Evolutionary conservation across 2,329 filamentous ascomycete species (phyloP), one percentile per base, ranked within the genome.

Genomic region (Escovopsis sp.): DNA sequence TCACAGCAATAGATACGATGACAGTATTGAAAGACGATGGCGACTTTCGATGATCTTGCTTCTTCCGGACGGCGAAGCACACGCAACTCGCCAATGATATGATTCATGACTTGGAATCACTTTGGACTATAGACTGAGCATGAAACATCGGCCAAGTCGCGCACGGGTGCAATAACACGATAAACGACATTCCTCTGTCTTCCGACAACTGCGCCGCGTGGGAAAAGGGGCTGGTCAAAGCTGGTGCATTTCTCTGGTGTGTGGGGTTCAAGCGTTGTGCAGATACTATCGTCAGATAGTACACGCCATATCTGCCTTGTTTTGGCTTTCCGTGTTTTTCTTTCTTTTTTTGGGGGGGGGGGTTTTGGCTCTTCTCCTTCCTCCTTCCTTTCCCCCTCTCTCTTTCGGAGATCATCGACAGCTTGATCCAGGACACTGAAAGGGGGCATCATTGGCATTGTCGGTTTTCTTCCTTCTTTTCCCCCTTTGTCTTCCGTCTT

Each of bases 91-190:
- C 44, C 38, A 45, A 41, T 16, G 47, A 48, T 41, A 52, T 39
- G 45, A 48, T 44, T 44, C 42, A 37, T 40, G 41, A 41, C 45
- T 46, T 37, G 49, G 41, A 43, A 45, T 46, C 44, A 48, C 42
- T 50, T 51, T 52, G 51, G 50, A 47, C 47, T 54, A 52, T 47
- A 49, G 44, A 47, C 47, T 39, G 44, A 47, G 43, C 42, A 41
- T 40, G 38, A 48, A 46, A 47, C 48, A 51, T 48, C 41, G 42
- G 40, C 43, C 44, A 39, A 44, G 44, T 45, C 45, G 43, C 41
- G 53, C 54, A 57, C 50, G 56, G 21, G 21, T 8, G 21, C 11
- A 11, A 11, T 3, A 25, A 25, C 21, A 25, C 21, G 21, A 25
- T 25, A 53, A 49, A 48, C 52, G 52, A 35, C 31, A n/a, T 45